These are phyloP conservation scores for Sphaerostilbella broomeana DNA, from an alignment of 2,329 filamentous ascomycete species.

Conservation along the genomic window DNA sequence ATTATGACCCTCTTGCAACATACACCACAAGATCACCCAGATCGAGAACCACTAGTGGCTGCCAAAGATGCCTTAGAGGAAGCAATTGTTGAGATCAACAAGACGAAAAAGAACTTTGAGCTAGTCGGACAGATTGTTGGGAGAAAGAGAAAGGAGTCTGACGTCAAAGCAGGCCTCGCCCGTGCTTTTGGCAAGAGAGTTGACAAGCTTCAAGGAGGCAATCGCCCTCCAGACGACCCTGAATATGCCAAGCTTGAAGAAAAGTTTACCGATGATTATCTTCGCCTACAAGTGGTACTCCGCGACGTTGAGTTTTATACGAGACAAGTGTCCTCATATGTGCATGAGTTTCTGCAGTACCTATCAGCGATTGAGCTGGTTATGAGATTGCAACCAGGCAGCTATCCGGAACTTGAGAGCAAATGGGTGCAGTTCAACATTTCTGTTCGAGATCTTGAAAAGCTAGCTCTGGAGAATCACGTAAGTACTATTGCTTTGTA, in stretches of 20 bases:
- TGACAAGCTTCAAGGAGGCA: conserved; percentile 66
- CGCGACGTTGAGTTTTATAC: conserved; percentile 92
- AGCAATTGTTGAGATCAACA: conserved; percentile 82
- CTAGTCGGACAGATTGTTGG: conserved; percentile 84
- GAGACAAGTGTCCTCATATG: conserved; percentile 70
- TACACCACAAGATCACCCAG: conserved; percentile 78
- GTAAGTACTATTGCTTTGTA: conserved; percentile 42
- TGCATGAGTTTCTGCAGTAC: conserved; percentile 74
- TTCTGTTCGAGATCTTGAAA: conserved; percentile 78
- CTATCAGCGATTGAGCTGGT: conserved; percentile 77
- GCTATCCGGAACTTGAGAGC: conserved; percentile 78
- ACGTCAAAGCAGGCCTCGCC: conserved; percentile 75
- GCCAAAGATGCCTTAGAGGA: conserved; percentile 51
- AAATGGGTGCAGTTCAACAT: conserved; percentile 92
- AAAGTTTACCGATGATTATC: conserved; percentile 85
- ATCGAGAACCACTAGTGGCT: conserved; percentile 56
- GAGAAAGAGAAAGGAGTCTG: conserved; percentile 80
- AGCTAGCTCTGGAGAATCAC: conserved; percentile 77
- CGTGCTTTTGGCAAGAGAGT: conserved; percentile 86
- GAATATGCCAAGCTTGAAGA: conserved; percentile 76
- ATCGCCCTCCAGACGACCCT: conserved; percentile 64
- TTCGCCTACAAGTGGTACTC: conserved; percentile 85
- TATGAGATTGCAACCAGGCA: conserved; percentile 64
- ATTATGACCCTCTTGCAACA: conserved; percentile 72
- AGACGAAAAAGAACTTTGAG: conserved; percentile 90